These are phyloP conservation scores for Pilatotrama ljubarskyi DNA, from an alignment of 768 basidiomycete genomes.

Conservation along the genomic window DNA sequence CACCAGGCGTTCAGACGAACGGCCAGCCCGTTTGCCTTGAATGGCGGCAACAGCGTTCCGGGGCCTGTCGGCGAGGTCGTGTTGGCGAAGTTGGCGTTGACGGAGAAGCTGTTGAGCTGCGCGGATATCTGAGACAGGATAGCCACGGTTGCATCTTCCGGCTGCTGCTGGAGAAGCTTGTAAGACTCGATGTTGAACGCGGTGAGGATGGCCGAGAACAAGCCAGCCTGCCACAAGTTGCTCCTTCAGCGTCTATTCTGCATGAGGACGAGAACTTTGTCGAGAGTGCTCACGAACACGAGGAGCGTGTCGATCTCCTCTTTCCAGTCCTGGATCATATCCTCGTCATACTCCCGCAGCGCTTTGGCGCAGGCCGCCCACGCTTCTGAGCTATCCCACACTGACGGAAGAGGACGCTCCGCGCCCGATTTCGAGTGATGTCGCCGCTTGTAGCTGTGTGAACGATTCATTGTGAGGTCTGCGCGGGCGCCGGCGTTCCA, in stretches of 20 bases:
- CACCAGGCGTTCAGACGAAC: slow-evolving; percentile 18
- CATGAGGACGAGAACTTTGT: too few species aligned
- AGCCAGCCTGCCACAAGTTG: slow-evolving; percentile 11
- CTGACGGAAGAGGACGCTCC: background rate
- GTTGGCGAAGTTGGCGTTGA: slow-evolving; percentile 8
- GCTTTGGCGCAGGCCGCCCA: slow-evolving; percentile 25
- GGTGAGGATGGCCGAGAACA: slow-evolving; percentile 26
- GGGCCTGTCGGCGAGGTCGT: background rate
- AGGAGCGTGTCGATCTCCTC: slow-evolving; percentile 28
- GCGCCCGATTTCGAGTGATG: background rate
- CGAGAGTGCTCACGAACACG: slow-evolving; percentile 23
- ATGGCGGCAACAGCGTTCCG: background rate
- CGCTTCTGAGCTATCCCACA: slow-evolving; percentile 18
- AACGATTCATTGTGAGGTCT: slow-evolving; percentile 1
- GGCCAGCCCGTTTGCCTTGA: background rate
- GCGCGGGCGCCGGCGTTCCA: too few species aligned
- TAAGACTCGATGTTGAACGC: slow-evolving; percentile 25
- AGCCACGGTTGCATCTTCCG: slow-evolving; percentile 1
- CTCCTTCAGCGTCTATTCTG: too few species aligned
- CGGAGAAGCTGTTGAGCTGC: slow-evolving; percentile 17
- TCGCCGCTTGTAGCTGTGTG: background rate
- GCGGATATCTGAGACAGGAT: slow-evolving; percentile 19
- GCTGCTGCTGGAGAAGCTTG: slow-evolving; percentile 18
- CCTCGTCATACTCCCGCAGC: slow-evolving; percentile 22
- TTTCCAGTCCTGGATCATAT: slow-evolving; percentile 24